phyloP scores from a whole-genome alignment of 1,284 basidiomycete species.

The Cutaneotrichosporon spelunceum region DNA sequence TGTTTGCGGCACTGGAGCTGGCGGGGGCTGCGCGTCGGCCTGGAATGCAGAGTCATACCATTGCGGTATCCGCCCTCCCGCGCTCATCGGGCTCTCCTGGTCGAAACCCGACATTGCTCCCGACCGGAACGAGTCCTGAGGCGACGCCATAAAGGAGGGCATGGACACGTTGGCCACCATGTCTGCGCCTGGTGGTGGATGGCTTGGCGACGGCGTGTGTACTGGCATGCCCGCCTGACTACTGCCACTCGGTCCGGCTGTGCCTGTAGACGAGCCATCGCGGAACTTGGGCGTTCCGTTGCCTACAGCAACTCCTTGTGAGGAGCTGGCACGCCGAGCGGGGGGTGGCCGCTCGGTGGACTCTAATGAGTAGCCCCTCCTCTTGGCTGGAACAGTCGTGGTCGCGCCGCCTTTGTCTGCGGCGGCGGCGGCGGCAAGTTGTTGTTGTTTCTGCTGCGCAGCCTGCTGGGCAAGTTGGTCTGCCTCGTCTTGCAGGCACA shows the following conservation, averaged over 20 bases:
- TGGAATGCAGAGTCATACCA: constrained; percentile 15
- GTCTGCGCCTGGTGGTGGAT: constrained; percentile 5
- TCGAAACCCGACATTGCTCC: constrained; percentile 7
- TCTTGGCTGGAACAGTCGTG: constrained; percentile 18
- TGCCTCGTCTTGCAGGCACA: constrained; percentile 23
- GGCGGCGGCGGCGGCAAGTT: constrained; percentile 12
- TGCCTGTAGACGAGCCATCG: not conserved
- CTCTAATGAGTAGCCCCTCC: constrained; percentile 13
- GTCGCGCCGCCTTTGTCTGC: constrained; percentile 1
- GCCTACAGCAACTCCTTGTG: not conserved
- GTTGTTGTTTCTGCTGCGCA: constrained; percentile 21
- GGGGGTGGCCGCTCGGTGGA: not conserved
- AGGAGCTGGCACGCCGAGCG: constrained; percentile 6
- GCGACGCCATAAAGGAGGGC: constrained; percentile 16
- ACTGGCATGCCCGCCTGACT: not conserved
- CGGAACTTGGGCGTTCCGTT: not conserved
- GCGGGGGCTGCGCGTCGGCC: not conserved
- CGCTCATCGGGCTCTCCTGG: constrained; percentile 3
- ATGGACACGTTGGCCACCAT: constrained; percentile 11
- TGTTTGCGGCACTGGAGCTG: not conserved
- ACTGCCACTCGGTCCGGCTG: not conserved
- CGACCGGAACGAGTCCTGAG: constrained; percentile 19
- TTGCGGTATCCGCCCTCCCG: not conserved
- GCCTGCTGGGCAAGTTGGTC: constrained; percentile 25
- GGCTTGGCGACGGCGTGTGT: constrained; percentile 2